These are phyloP conservation scores for Fragilaria crotonensis DNA, from an alignment of 108 stramenopile genomes.

Conservation along the genomic window DNA sequence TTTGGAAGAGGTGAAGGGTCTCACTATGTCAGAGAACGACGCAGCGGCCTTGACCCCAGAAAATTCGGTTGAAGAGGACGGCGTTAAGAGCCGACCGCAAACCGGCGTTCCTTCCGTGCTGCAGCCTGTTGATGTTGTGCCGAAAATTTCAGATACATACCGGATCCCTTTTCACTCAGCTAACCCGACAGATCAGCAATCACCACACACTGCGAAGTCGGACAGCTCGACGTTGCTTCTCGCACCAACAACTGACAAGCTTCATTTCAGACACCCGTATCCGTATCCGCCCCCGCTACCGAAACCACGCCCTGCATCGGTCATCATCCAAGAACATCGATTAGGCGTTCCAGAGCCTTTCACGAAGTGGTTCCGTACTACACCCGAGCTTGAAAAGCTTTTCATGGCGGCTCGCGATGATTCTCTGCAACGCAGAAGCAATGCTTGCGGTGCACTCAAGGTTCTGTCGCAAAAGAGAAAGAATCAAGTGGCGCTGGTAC, in stretches of 20 bases:
- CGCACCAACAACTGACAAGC: constrained; percentile 8
- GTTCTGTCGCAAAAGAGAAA: constrained; percentile 46
- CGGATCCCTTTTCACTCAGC: too few relatives aligned
- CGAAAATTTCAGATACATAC: too few relatives aligned
- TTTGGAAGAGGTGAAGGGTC: too few relatives aligned
- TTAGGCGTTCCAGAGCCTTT: constrained; percentile 5
- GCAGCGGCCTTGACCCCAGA: too few relatives aligned
- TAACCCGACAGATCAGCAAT: too few relatives aligned
- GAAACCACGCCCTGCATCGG: constrained; percentile 23
- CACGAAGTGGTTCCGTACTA: constrained; percentile 31
- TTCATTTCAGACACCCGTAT: constrained; percentile 64
- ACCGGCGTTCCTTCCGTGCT: too few relatives aligned
- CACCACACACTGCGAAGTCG: too few relatives aligned
- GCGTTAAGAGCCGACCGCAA: too few relatives aligned
- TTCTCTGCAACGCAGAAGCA: constrained; percentile 50
- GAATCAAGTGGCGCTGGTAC: constrained; percentile 54
- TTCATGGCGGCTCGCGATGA: constrained; percentile 41
- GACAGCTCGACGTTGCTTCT: too few relatives aligned
- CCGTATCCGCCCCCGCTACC: constrained; percentile 48
- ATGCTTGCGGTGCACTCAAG: constrained; percentile 78
- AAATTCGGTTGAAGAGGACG: too few relatives aligned
- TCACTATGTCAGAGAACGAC: too few relatives aligned
- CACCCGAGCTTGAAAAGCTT: constrained; percentile 45
- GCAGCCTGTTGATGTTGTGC: too few relatives aligned
- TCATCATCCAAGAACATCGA: constrained; percentile 36